Evolutionary conservation across 768 basidiomycete species (phyloP).

Genomic region (Lanmaoa rubissima): DNA sequence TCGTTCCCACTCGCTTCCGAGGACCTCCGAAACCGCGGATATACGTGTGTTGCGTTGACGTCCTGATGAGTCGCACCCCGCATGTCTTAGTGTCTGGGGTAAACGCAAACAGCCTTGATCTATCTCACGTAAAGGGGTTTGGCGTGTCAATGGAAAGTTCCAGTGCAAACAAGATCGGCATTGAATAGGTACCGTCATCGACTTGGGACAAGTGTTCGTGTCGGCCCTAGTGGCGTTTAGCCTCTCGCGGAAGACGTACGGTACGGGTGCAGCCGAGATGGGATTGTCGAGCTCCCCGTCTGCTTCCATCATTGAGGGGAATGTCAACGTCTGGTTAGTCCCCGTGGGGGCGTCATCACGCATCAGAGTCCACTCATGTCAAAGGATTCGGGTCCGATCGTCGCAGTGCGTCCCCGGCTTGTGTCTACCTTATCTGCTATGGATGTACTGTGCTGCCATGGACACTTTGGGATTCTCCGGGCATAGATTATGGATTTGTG

Average conservation of each 20-base stretch:
- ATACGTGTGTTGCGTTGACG: neutral
- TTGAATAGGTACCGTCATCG: neutral
- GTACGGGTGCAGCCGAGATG: neutral
- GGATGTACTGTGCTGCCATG: neutral
- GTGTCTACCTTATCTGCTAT: neutral
- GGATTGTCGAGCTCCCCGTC: neutral
- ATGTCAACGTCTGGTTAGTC: neutral
- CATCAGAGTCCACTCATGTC: neutral
- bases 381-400: neutral
- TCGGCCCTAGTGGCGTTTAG: neutral
- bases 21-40: constrained; percentile 1
- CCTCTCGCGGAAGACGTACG: neutral
- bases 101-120: neutral
- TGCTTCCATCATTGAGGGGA: neutral
- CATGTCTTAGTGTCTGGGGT: constrained; percentile 2
- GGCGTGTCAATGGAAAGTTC: constrained; percentile 2
- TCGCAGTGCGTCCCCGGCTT: neutral
- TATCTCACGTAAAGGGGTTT: neutral
- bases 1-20: neutral
- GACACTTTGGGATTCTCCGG: neutral
- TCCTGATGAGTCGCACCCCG: neutral
- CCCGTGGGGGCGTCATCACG: neutral
- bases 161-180: neutral
- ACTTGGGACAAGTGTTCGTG: neutral
- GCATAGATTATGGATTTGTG: neutral